Percentiles rank a stretch among this genome's conserved stretches.
These are phyloP conservation scores for Comarum palustre DNA, from an alignment of 306 rosid species.

Conservation along the genomic window DNA sequence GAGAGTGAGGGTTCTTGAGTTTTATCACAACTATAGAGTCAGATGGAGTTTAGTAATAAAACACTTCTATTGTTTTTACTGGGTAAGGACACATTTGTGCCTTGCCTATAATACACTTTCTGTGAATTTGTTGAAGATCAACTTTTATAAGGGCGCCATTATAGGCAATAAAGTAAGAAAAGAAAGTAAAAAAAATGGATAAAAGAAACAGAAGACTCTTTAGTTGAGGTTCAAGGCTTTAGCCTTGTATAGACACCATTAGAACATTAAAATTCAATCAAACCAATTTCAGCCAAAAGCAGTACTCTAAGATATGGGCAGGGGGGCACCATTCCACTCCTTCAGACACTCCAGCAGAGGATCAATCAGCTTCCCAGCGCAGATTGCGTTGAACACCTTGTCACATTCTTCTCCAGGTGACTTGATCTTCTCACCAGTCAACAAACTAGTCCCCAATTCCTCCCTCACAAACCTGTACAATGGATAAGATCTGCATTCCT, in stretches of 20 bases:
- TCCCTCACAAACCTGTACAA: constrained; percentile 74
- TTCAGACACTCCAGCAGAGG: constrained; percentile 70
- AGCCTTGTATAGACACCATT: constrained; percentile 6
- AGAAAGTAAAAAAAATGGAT: background rate
- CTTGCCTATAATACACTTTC: constrained; percentile 2
- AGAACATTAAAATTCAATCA: background rate
- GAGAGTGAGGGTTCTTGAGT: background rate
- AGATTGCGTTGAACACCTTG: constrained; percentile 68
- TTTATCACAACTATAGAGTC: background rate
- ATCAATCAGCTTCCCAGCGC: constrained; percentile 64
- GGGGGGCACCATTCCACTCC: constrained; percentile 91
- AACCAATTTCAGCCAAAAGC: background rate
- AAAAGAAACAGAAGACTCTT: background rate
- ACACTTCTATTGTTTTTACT: background rate
- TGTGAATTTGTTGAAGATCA: background rate
- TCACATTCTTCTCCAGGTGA: constrained; percentile 93
- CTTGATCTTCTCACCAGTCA: constrained; percentile 69
- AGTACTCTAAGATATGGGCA: constrained; percentile 50
- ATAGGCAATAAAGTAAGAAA: constrained; percentile 3
- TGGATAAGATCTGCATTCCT: constrained; percentile 80
- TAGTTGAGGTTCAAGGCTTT: constrained; percentile 8
- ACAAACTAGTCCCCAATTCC: constrained; percentile 50
- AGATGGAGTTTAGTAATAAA: background rate
- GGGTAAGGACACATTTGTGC: constrained; percentile 4
- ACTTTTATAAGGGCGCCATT: background rate